Evolutionary conservation across 305 asterid species (phyloP).

Genomic region (Fraxinus baroniana): DNA sequence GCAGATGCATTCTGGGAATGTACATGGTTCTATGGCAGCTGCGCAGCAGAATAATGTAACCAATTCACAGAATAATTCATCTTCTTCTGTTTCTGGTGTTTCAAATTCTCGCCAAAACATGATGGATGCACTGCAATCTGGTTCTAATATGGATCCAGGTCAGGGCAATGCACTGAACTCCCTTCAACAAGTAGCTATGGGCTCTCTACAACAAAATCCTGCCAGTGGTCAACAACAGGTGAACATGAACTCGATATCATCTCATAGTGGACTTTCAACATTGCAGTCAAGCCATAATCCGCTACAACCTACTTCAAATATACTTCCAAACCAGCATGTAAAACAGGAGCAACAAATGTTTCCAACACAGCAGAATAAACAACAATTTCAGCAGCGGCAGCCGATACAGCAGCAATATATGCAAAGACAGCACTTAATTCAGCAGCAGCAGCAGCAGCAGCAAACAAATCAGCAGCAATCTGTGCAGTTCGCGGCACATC

Average conservation of each 20-base stretch:
- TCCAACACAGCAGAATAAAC: slow-evolving; percentile 69
- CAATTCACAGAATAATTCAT: slow-evolving; percentile 62
- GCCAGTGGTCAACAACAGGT: slow-evolving; percentile 70
- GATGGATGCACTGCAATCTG: slow-evolving; percentile 60
- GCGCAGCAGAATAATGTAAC: slow-evolving; percentile 59
- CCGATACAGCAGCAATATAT: slow-evolving; percentile 54
- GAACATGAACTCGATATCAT: slow-evolving; percentile 57
- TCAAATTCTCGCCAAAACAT: slow-evolving; percentile 69
- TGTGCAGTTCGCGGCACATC: slow-evolving; percentile 59
- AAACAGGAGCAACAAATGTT: slow-evolving; percentile 82
- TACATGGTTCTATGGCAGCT: slow-evolving; percentile 49
- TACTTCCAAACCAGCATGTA: slow-evolving; percentile 72
- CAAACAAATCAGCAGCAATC: slow-evolving; percentile 60
- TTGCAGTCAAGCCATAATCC: slow-evolving; percentile 62
- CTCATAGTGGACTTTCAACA: slow-evolving; percentile 56
- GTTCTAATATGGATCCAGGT: slow-evolving; percentile 62
- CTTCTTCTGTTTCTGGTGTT: slow-evolving; percentile 50
- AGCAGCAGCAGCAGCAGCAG: slow-evolving; percentile 46
- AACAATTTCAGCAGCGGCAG: slow-evolving; percentile 74
- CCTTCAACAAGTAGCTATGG: slow-evolving; percentile 71
- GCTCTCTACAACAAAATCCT: slow-evolving; percentile 75
- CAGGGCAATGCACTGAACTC: slow-evolving; percentile 69
- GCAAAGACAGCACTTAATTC: slow-evolving; percentile 63
- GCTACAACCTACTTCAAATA: slow-evolving; percentile 57
- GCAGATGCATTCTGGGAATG: slow-evolving; percentile 69